Percentiles rank a stretch among this genome's conserved stretches.
These are phyloP conservation scores for Pseudozyma sp. DNA, from an alignment of 1,284 basidiomycete species.

Conservation along the genomic window DNA sequence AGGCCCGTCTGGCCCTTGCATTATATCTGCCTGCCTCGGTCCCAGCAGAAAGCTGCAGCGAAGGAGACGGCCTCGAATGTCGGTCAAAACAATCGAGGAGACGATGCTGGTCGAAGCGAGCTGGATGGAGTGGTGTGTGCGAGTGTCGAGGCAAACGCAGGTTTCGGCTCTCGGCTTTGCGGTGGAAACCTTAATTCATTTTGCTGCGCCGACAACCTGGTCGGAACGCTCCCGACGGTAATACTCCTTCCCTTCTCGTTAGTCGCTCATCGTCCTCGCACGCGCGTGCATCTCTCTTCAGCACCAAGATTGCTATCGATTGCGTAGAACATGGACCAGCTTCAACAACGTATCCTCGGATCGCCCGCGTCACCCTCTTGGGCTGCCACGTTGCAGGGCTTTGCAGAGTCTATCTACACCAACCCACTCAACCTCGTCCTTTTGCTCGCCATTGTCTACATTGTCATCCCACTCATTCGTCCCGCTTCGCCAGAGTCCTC, in stretches of 20 bases:
- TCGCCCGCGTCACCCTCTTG: slow-evolving; percentile 1
- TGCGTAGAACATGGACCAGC: slow-evolving; percentile 10
- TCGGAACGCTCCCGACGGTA: no score
- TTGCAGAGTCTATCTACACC: slow-evolving; percentile 45
- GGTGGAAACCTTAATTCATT: slow-evolving; percentile 2
- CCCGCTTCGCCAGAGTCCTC: slow-evolving; percentile 43
- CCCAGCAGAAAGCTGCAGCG: no score
- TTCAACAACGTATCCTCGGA: slow-evolving; percentile 17
- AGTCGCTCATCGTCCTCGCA: no score
- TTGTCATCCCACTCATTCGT: slow-evolving; percentile 47
- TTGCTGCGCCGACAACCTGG: not conserved
- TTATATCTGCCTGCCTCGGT: no score
- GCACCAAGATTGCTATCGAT: not conserved
- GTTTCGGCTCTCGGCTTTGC: slow-evolving; percentile 8
- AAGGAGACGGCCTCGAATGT: no score
- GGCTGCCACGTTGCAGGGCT: slow-evolving; percentile 1
- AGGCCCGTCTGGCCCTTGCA: not conserved
- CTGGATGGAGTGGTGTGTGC: no score
- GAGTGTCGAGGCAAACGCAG: slow-evolving; percentile 1
- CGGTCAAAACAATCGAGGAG: no score
- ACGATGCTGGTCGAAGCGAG: not conserved
- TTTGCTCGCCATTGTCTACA: slow-evolving; percentile 45
- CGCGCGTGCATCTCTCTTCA: not conserved
- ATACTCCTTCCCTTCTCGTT: no score
- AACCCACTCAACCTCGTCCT: slow-evolving; percentile 61